Percentiles rank a stretch among this genome's conserved stretches.
Evolutionary conservation across 345 rosid genomes (phyloP).

Genomic region (Ricinus communis): DNA sequence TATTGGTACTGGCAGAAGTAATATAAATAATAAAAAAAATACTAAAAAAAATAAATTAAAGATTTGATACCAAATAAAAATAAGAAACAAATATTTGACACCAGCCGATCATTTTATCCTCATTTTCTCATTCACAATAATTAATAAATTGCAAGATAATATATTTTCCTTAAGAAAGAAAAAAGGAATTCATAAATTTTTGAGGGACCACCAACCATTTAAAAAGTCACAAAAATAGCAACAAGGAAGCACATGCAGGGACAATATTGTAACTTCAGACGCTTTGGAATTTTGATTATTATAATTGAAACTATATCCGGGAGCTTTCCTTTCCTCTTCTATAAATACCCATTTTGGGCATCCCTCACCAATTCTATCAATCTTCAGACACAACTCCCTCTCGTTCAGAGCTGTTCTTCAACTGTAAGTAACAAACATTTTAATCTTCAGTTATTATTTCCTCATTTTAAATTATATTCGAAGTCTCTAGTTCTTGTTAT

Average conservation of each 20-base stretch:
- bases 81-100: too few species aligned
- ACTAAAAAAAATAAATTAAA: too few species aligned
- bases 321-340: conserved; percentile 30
- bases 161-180: too few species aligned
- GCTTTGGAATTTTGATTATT: neutral
- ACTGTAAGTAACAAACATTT: conserved; percentile 33
- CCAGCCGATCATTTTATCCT: too few species aligned
- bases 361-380: neutral
- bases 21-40: too few species aligned
- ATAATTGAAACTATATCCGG: neutral
- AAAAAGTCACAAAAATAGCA: neutral
- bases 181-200: too few species aligned
- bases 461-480: too few species aligned
- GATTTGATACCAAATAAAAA: too few species aligned
- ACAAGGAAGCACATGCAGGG: conserved; percentile 42
- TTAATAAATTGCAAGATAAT: too few species aligned
- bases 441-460: neutral
- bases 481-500: too few species aligned
- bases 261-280: conserved; percentile 13
- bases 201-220: neutral
- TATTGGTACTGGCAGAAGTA: too few species aligned
- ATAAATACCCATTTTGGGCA: conserved; percentile 27
- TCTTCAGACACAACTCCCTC: conserved; percentile 11
- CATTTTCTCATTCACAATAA: too few species aligned
- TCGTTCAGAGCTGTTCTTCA: neutral